Conservation (phyloP, 2,329 filamentous ascomycete genomes). For the Trichophyton rubrum region DNA sequence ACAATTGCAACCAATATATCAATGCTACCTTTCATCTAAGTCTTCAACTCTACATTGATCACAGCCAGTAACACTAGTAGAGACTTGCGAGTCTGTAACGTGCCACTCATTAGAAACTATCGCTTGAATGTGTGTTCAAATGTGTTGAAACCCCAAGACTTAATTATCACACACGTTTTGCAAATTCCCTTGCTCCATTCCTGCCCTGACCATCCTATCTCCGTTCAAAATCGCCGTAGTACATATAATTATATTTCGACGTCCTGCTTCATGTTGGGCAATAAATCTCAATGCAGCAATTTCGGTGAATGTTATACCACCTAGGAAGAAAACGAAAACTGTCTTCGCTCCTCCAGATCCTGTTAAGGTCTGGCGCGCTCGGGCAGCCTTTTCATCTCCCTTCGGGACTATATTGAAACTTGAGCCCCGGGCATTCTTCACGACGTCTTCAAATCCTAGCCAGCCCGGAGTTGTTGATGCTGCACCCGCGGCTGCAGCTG, state of each 20-base stretch:
- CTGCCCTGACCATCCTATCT: conserved; percentile 74
- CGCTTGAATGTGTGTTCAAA: neutral
- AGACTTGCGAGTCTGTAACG: too few relatives aligned
- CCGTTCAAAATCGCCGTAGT: conserved; percentile 87
- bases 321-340: conserved; percentile 90
- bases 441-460: conserved; percentile 83
- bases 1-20: neutral
- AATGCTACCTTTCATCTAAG: neutral
- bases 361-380: conserved; percentile 70
- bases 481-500: conserved; percentile 31
- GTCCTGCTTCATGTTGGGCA: conserved; percentile 66
- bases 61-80: neutral
- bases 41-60: neutral
- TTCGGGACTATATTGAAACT: conserved; percentile 89
- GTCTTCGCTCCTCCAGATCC: conserved; percentile 66
- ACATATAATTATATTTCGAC: conserved; percentile 77
- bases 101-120: too few relatives aligned
- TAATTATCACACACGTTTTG: neutral
- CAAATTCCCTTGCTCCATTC: conserved; percentile 56
- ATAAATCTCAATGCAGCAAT: conserved; percentile 89
- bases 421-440: conserved; percentile 74
- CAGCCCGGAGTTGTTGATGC: conserved; percentile 62
- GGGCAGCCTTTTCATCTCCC: conserved; percentile 82
- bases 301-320: conserved; percentile 93
- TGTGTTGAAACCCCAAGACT: neutral